Percentiles rank a stretch among this genome's conserved stretches.
These are phyloP conservation scores for Carallia brachiata DNA, from an alignment of 345 rosid species.

Conservation along the genomic window DNA sequence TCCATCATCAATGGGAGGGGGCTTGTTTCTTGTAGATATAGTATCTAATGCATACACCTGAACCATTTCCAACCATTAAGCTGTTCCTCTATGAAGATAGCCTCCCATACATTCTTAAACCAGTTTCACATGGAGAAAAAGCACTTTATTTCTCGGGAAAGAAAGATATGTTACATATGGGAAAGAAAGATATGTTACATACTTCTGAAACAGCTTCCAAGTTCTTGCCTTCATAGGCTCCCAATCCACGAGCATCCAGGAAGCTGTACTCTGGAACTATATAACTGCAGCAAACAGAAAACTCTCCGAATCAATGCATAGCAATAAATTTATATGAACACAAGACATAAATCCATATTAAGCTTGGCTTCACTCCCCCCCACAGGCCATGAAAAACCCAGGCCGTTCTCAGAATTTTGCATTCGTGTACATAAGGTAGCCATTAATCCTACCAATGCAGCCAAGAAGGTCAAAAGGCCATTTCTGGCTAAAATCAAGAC, in stretches of 20 bases:
- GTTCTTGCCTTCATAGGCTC: constrained; percentile 87
- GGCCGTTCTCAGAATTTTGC: no score
- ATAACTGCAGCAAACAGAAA: constrained; percentile 45
- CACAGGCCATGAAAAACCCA: no score
- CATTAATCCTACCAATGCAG: neutral
- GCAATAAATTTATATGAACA: neutral
- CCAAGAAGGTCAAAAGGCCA: neutral
- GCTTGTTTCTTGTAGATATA: constrained; percentile 69
- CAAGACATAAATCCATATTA: neutral
- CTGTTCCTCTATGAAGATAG: no score
- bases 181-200: constrained; percentile 1
- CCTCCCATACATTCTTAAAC: no score
- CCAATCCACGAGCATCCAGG: constrained; percentile 93
- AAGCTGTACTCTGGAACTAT: constrained; percentile 94
- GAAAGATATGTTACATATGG: constrained; percentile 20
- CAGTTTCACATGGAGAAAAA: no score
- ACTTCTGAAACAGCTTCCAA: constrained; percentile 75
- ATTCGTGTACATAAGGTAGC: neutral
- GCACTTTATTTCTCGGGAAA: neutral
- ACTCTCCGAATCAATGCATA: constrained; percentile 2
- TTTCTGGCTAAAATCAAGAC: neutral
- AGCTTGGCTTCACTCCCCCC: neutral
- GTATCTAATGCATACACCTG: constrained; percentile 84
- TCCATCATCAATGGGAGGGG: constrained; percentile 86
- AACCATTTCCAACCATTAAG: constrained; percentile 6